These are phyloP conservation scores for Parmales sp. DNA, from an alignment of 108 stramenopile species.

Conservation along the genomic window DNA sequence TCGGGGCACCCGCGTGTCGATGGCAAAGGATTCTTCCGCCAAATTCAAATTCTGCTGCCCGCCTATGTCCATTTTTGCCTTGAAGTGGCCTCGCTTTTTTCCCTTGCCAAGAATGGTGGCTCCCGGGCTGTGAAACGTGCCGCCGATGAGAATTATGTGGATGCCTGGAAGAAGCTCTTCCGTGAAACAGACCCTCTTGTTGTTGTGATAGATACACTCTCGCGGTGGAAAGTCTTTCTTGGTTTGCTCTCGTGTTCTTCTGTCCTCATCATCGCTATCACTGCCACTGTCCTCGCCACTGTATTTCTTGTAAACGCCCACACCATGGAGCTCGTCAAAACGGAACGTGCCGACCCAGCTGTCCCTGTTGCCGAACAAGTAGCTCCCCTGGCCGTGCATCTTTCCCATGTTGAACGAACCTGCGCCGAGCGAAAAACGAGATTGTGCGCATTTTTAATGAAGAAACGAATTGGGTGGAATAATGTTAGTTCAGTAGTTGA, in stretches of 20 bases:
- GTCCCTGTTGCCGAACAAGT: background rate
- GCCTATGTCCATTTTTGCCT: background rate
- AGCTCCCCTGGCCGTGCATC: background rate
- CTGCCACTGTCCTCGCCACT: background rate
- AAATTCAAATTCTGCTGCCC: background rate
- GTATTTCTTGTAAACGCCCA: background rate
- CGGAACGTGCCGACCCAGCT: background rate
- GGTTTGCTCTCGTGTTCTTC: no score
- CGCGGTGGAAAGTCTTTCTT: background rate
- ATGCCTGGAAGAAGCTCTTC: background rate
- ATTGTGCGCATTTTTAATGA: no score
- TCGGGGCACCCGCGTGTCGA: background rate
- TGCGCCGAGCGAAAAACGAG: no score
- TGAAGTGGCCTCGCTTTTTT: constrained; percentile 2
- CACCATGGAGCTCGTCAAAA: constrained; percentile 9
- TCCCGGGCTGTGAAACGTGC: background rate
- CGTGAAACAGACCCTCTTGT: background rate
- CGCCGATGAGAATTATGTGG: background rate
- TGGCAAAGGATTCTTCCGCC: background rate
- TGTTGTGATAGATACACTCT: constrained; percentile 5
- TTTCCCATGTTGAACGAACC: background rate
- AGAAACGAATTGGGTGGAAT: no score
- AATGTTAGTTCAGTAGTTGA: no score
- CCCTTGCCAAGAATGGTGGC: background rate
- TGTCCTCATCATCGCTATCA: no score